phyloP scores from a whole-genome alignment of 192 early-diverging fungal genomes.

The Podila minutissima region DNA sequence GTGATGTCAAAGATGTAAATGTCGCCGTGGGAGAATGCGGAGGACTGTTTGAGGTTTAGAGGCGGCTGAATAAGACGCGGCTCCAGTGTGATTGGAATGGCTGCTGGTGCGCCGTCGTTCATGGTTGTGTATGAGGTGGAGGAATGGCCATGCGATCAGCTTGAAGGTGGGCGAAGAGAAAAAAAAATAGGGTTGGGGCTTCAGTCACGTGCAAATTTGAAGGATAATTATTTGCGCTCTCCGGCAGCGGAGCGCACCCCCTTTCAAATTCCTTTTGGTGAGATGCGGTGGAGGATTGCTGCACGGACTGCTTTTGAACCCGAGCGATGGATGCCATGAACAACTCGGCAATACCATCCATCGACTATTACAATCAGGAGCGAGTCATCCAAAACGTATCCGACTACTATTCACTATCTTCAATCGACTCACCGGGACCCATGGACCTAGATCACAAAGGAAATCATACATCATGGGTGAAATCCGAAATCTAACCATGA shows the following conservation, averaged over 20 bases:
- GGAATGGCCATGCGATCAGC: not conserved
- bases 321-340: too few relatives aligned
- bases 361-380: not conserved
- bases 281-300: slow-evolving; percentile 3
- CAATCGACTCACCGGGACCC: not conserved
- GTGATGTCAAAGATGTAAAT: slow-evolving; percentile 68
- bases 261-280: slow-evolving; percentile 6
- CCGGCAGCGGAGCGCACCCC: not conserved
- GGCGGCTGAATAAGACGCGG: slow-evolving; percentile 52
- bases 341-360: not conserved
- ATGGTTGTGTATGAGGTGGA: slow-evolving; percentile 2
- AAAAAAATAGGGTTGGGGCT: too few relatives aligned
- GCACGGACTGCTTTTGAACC: slow-evolving; percentile 1
- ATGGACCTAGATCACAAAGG: not conserved
- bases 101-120: slow-evolving; percentile 33
- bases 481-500: not conserved
- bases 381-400: not conserved
- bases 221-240: not conserved
- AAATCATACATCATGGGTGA: not conserved
- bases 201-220: not conserved
- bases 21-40: slow-evolving; percentile 56
- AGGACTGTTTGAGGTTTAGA: slow-evolving; percentile 44
- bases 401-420: not conserved
- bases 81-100: slow-evolving; percentile 42
- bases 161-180: too few relatives aligned